Evolutionary conservation across 2,329 filamentous ascomycete genomes (phyloP).

Genomic region (Paraphaeosphaeria minitans): DNA sequence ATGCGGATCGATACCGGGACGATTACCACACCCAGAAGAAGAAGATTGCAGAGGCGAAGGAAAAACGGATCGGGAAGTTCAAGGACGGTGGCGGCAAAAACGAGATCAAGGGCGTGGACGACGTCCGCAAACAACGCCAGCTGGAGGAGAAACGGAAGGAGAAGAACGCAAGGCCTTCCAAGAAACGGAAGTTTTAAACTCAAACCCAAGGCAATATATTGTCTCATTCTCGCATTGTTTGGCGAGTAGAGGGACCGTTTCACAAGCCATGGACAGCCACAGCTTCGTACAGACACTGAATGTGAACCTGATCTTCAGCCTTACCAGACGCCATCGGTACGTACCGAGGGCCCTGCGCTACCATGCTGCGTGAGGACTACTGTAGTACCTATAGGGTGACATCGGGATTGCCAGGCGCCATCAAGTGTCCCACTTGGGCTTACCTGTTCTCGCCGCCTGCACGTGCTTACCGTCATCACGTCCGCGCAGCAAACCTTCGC

Average conservation of each 20-base stretch:
- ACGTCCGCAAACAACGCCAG: conserved; percentile 82
- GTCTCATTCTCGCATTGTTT: background rate
- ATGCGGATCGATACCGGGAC: conserved; percentile 88
- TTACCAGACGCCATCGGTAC: conserved; percentile 8
- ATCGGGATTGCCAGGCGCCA: background rate
- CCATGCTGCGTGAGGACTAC: conserved; percentile 3
- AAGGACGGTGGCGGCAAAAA: conserved; percentile 72
- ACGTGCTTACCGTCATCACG: conserved; percentile 10
- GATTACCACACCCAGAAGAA: conserved; percentile 92
- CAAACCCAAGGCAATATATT: conserved; percentile 19
- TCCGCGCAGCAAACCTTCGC: conserved; percentile 12
- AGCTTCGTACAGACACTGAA: background rate
- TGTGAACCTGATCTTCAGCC: conserved; percentile 3
- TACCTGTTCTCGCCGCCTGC: conserved; percentile 7
- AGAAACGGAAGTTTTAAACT: conserved; percentile 58
- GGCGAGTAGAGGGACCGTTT: background rate
- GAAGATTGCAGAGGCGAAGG: conserved; percentile 82
- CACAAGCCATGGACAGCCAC: background rate
- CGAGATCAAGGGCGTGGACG: conserved; percentile 81
- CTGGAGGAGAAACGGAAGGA: conserved; percentile 75
- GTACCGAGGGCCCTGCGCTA: conserved; percentile 7
- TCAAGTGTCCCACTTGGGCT: background rate
- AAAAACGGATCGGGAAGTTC: conserved; percentile 79
- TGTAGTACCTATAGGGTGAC: background rate
- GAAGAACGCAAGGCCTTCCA: conserved; percentile 85